Conservation (phyloP, 2,329 filamentous ascomycete genomes). For the Xylariaceae sp. region DNA sequence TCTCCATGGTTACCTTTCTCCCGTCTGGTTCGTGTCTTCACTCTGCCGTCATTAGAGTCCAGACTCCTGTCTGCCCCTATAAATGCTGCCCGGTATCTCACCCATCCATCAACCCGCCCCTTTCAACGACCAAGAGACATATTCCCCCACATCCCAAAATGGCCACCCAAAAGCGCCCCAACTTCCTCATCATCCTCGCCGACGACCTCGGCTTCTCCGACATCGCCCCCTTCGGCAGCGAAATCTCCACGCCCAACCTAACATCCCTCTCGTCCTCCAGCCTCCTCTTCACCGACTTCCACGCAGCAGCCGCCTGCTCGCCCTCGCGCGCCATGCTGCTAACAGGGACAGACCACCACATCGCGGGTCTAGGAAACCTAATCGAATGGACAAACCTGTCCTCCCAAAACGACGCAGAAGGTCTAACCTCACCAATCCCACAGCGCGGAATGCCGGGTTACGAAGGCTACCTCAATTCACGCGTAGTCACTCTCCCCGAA, state of each 20-base stretch:
- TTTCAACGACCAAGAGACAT: no score
- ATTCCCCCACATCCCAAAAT: constrained; percentile 8
- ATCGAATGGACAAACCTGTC: constrained; percentile 45
- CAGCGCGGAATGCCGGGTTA: constrained; percentile 56
- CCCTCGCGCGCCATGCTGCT: constrained; percentile 62
- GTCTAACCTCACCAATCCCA: constrained; percentile 32
- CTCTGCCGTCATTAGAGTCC: no score
- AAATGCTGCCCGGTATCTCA: no score
- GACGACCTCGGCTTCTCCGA: constrained; percentile 59
- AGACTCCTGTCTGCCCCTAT: no score
- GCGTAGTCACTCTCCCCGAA: constrained; percentile 54
- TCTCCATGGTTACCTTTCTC: no score
- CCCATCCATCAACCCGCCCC: no score
- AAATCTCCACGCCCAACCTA: constrained; percentile 57
- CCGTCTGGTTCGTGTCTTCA: no score
- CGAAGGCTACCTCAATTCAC: constrained; percentile 58
- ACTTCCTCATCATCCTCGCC: constrained; percentile 55
- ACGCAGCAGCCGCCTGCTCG: constrained; percentile 60
- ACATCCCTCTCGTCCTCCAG: constrained; percentile 46
- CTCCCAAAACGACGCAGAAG: constrained; percentile 31
- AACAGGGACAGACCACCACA: constrained; percentile 59
- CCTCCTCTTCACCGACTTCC: constrained; percentile 59
- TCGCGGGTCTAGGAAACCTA: constrained; percentile 53
- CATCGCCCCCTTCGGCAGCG: constrained; percentile 53
- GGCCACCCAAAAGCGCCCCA: constrained; percentile 40